phyloP scores from a whole-genome alignment of 1,139 yeast species.

The Eremothecium cymbalariae region DNA sequence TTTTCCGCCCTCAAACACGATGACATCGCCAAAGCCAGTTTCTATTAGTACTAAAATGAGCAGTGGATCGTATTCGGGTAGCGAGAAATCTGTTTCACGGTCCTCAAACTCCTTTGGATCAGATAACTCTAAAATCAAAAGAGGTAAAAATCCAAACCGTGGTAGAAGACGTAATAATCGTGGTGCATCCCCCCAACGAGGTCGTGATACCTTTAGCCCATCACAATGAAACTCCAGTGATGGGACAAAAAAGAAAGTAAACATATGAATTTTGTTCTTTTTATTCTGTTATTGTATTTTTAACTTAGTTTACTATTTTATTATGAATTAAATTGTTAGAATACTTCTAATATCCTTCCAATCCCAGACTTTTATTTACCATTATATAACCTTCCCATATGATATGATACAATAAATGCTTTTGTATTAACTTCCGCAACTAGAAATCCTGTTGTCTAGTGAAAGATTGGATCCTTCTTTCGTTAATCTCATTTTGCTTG shows the following conservation, averaged over 20 bases:
- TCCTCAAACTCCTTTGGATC: neutral
- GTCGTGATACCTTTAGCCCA: neutral
- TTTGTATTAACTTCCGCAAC: neutral
- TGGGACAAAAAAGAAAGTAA: no score
- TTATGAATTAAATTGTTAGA: no score
- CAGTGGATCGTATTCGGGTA: no score
- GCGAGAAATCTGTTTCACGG: no score
- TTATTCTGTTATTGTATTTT: neutral
- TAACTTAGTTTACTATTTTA: no score
- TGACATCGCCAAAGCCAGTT: no score
- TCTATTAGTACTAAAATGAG: no score
- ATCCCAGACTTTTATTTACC: neutral
- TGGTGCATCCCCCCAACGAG: neutral
- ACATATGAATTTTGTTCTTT: neutral
- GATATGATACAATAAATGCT: neutral
- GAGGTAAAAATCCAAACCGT: neutral
- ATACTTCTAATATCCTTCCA: neutral
- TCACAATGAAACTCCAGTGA: neutral
- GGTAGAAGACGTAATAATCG: slow-evolving; percentile 1
- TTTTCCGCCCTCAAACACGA: no score
- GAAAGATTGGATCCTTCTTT: slow-evolving; percentile 34
- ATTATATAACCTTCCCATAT: neutral
- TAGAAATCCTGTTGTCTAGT: slow-evolving; percentile 35
- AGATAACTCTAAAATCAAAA: neutral
- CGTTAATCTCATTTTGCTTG: slow-evolving; percentile 41